A percentile compares a stretch with the other conserved stretches of the same genome.
Conservation (phyloP, 345 rosid species). For the Limnanthes douglasii region DNA sequence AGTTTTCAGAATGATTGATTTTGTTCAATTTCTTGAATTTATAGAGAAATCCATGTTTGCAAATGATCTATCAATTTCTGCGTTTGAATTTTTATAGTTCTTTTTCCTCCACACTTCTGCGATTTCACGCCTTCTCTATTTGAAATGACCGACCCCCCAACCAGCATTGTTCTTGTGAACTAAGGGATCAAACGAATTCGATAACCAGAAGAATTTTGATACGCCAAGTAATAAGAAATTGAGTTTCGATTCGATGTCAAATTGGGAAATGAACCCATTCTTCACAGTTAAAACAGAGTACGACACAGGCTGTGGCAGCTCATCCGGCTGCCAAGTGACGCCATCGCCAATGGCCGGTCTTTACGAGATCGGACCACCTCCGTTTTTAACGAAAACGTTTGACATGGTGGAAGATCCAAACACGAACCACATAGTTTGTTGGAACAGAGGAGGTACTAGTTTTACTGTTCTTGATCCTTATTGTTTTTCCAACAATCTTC, state of each 20-base stretch:
- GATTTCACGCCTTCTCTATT: no score
- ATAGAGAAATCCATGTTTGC: no score
- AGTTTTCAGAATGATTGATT: no score
- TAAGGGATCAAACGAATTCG: no score
- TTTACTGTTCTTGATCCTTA: slow-evolving; percentile 79
- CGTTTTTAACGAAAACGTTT: slow-evolving; percentile 70
- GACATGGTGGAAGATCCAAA: slow-evolving; percentile 64
- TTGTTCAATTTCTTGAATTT: no score
- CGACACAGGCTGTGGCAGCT: slow-evolving; percentile 2
- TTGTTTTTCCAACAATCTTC: slow-evolving; percentile 42
- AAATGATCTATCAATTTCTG: no score
- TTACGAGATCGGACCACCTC: slow-evolving; percentile 63
- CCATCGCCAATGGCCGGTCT: slow-evolving; percentile 53
- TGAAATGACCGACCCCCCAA: no score
- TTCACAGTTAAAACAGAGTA: slow-evolving; percentile 28
- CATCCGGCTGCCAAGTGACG: slow-evolving; percentile 8
- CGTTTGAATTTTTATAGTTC: no score
- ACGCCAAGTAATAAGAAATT: no score
- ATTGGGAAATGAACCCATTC: slow-evolving; percentile 27
- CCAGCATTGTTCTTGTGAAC: no score
- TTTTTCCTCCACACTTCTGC: no score
- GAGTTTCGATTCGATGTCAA: neutral
- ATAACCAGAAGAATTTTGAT: no score
- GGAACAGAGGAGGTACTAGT: slow-evolving; percentile 53
- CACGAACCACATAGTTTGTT: slow-evolving; percentile 56